phyloP scores from a whole-genome alignment of 176 grass and related monocot genomes.

The Luzula sylvatica region DNA sequence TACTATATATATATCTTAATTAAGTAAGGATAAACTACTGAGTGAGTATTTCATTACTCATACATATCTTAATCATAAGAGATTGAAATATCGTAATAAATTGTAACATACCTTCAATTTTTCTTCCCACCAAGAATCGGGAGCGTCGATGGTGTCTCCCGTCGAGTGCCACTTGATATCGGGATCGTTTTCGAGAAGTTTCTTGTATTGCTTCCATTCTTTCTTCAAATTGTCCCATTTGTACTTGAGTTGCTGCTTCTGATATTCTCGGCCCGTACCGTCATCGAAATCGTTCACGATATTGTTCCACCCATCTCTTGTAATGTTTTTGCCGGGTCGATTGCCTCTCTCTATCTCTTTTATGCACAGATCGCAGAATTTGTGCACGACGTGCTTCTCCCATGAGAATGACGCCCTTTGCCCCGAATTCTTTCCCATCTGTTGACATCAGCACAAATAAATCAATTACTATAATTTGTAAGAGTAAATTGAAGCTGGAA shows the following conservation, averaged over 20 bases:
- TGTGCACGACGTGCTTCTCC: constrained; percentile 11
- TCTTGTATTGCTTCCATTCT: constrained; percentile 26
- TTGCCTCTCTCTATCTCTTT: constrained; percentile 23
- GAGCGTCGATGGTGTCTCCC: constrained; percentile 9
- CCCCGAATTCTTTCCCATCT: neutral
- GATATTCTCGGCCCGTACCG: constrained; percentile 11
- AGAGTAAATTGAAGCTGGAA: too few species aligned
- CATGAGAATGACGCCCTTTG: constrained; percentile 3
- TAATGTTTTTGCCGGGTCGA: constrained; percentile 10
- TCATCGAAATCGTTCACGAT: constrained; percentile 3
- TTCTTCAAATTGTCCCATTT: constrained; percentile 19
- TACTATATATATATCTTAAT: too few species aligned
- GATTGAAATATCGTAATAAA: too few species aligned
- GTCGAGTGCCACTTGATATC: constrained; percentile 16
- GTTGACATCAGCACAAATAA: neutral
- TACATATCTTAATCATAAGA: too few species aligned
- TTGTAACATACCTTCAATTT: constrained; percentile 20
- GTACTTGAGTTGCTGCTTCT: neutral
- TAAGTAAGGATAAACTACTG: too few species aligned
- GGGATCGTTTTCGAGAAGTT: constrained; percentile 12
- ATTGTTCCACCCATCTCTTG: constrained; percentile 17
- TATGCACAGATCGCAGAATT: constrained; percentile 24
- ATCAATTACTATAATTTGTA: neutral
- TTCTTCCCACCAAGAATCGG: constrained; percentile 20
- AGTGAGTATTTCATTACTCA: too few species aligned